These are phyloP conservation scores for Hamamelis virginiana DNA, from an alignment of 164 flowering plant species.

Conservation along the genomic window DNA sequence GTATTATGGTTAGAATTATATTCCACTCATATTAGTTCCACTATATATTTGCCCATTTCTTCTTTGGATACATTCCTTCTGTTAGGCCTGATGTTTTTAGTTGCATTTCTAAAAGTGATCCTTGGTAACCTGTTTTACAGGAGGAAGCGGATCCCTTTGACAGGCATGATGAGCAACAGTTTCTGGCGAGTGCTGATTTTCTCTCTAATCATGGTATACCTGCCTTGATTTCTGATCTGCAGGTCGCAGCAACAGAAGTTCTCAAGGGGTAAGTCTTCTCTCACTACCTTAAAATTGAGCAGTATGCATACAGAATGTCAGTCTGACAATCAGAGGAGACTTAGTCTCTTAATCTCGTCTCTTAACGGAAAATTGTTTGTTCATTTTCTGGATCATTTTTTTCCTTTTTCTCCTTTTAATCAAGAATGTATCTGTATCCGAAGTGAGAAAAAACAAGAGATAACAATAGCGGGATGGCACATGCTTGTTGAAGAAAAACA, in stretches of 20 bases:
- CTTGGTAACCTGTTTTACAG: slow-evolving; percentile 29
- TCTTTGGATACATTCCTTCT: slow-evolving; percentile 4
- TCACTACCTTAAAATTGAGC: neutral
- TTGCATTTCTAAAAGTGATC: neutral
- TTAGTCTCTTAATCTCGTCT: neutral
- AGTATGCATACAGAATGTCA: slow-evolving; percentile 2
- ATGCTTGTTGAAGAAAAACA: neutral
- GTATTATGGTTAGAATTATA: too few relatives aligned
- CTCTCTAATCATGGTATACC: slow-evolving; percentile 58
- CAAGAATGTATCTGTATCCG: neutral
- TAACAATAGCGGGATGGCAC: neutral
- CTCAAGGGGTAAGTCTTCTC: slow-evolving; percentile 60
- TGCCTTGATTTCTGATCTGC: slow-evolving; percentile 50
- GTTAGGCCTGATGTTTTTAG: neutral
- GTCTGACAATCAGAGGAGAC: neutral
- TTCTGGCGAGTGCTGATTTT: slow-evolving; percentile 75
- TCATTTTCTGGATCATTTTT: neutral
- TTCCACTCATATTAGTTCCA: neutral
- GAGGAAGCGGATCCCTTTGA: slow-evolving; percentile 66
- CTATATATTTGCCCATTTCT: neutral
- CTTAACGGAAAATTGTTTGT: neutral
- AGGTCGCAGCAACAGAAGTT: slow-evolving; percentile 64
- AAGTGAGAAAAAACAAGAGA: neutral
- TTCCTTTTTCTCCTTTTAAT: neutral
- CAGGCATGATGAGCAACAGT: slow-evolving; percentile 61